Percentiles rank a stretch among this genome's conserved stretches.
Evolutionary conservation across 257 asterid genomes (phyloP).

Genomic region (Capsicum rhomboideum): DNA sequence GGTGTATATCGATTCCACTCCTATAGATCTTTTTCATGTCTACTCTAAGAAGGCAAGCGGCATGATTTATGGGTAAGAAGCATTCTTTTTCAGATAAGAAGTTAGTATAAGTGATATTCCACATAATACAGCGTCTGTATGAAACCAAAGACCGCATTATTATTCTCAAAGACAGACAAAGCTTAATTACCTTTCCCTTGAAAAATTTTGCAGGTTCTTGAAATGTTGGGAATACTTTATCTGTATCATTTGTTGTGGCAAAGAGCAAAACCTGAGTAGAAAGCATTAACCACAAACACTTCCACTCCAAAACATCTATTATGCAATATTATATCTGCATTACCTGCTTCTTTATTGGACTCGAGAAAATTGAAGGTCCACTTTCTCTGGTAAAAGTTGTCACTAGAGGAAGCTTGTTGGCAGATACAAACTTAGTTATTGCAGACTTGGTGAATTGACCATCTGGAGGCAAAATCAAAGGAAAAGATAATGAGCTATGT

Average conservation of each 20-base stretch:
- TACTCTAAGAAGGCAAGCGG: neutral
- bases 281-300: neutral
- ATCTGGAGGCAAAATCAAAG: slow-evolving; percentile 28
- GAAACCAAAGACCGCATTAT: neutral
- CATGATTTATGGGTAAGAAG: neutral
- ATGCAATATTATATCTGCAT: neutral
- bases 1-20: neutral
- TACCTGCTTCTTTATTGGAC: slow-evolving; percentile 86
- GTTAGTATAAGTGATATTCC: neutral
- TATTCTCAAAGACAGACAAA: neutral
- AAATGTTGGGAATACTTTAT: slow-evolving; percentile 45
- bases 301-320: neutral
- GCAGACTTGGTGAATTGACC: slow-evolving; percentile 64
- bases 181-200: slow-evolving; percentile 75
- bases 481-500: neutral
- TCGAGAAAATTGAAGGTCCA: slow-evolving; percentile 67
- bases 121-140: neutral
- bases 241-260: slow-evolving; percentile 48
- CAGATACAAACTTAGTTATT: slow-evolving; percentile 62
- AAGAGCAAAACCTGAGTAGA: slow-evolving; percentile 76
- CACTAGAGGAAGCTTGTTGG: slow-evolving; percentile 89
- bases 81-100: neutral
- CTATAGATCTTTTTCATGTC: neutral
- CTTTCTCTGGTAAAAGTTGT: slow-evolving; percentile 68
- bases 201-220: slow-evolving; percentile 90